Evolutionary conservation across 306 rosid genomes (phyloP).

Genomic region (Castanea sativa): DNA sequence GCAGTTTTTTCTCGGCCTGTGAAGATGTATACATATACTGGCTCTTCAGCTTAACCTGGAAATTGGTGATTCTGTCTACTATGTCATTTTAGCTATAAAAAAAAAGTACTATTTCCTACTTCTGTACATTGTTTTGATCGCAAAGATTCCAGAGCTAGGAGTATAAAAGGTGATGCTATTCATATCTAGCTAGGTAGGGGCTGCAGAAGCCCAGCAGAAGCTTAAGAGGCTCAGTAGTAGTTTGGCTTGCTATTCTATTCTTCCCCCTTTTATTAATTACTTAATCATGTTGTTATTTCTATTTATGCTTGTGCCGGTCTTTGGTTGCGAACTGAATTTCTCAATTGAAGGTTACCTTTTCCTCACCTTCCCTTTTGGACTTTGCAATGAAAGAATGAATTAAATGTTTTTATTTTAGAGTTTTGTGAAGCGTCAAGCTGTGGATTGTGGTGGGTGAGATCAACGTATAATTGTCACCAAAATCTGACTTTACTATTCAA

Average conservation of each 20-base stretch:
- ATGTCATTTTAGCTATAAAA: slow-evolving; percentile 39
- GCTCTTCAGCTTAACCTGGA: slow-evolving; percentile 49
- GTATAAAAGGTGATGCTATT: slow-evolving; percentile 28
- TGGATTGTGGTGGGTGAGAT: no score
- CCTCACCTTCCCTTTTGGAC: neutral
- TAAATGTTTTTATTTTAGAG: no score
- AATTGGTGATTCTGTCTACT: slow-evolving; percentile 40
- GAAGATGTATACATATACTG: slow-evolving; percentile 59
- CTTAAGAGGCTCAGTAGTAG: slow-evolving; percentile 24
- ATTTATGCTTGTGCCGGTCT: neutral
- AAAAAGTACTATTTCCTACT: slow-evolving; percentile 16
- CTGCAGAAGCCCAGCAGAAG: slow-evolving; percentile 26
- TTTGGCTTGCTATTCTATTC: slow-evolving; percentile 18
- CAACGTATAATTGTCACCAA: no score
- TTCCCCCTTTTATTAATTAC: neutral
- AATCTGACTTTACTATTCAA: no score
- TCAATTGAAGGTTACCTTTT: neutral
- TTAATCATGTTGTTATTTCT: slow-evolving; percentile 1
- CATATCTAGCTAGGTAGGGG: slow-evolving; percentile 36
- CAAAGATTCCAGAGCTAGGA: slow-evolving; percentile 28
- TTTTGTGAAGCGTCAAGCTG: no score
- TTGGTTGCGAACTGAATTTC: neutral
- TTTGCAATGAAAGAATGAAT: no score
- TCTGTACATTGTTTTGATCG: slow-evolving; percentile 41
- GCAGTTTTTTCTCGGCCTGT: slow-evolving; percentile 46